phyloP scores from a whole-genome alignment of 176 grass and related monocot genomes.

The Lolium rigidum region DNA sequence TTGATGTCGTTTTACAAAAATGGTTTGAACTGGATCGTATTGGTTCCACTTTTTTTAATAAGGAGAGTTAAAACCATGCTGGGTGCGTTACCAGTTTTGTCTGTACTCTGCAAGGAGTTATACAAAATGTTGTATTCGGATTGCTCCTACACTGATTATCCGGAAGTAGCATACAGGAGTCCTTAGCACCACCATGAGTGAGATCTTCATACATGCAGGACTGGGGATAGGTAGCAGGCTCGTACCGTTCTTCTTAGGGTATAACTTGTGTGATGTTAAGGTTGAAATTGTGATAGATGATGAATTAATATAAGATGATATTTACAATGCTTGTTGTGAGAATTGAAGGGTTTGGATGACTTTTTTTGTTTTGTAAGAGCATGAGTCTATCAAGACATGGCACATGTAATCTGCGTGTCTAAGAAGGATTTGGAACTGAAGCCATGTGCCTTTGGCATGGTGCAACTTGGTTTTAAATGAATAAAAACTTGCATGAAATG shows the following conservation, averaged over 20 bases:
- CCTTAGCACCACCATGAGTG: slow-evolving; percentile 7
- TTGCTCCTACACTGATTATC: neutral
- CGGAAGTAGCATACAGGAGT: neutral
- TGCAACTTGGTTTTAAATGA: slow-evolving; percentile 38
- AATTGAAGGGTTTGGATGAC: neutral
- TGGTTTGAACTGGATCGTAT: neutral
- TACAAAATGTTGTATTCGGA: slow-evolving; percentile 22
- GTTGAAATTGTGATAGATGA: slow-evolving; percentile 14
- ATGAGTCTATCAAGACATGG: neutral
- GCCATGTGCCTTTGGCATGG: slow-evolving; percentile 1
- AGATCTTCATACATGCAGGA: slow-evolving; percentile 7
- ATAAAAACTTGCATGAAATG: slow-evolving; percentile 36
- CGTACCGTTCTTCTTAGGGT: neutral
- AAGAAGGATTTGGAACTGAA: slow-evolving; percentile 37
- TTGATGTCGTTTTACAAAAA: slow-evolving; percentile 24
- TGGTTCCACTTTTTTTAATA: neutral
- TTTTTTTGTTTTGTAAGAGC: neutral
- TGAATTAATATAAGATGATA: slow-evolving; percentile 13
- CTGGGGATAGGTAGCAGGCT: neutral
- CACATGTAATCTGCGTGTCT: slow-evolving; percentile 23
- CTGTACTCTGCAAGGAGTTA: neutral
- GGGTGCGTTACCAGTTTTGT: slow-evolving; percentile 20
- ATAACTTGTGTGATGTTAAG: neutral
- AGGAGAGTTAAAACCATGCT: neutral
- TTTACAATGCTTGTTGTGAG: neutral